phyloP scores from a whole-genome alignment of 2,329 filamentous ascomycete genomes.

The Penicillium sp. region DNA sequence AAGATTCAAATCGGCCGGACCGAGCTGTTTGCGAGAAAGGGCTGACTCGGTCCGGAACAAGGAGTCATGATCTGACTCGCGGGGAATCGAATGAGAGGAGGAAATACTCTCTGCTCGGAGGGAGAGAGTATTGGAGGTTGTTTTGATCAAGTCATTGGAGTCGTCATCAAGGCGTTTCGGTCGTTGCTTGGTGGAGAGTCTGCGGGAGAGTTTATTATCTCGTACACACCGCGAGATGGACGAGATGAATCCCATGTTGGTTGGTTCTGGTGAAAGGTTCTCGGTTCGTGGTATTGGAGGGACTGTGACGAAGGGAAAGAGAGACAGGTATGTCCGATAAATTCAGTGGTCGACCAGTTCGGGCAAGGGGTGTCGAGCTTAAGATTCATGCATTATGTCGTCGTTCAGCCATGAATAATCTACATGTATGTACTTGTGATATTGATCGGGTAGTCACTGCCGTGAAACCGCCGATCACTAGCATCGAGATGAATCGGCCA shows the following conservation, averaged over 20 bases:
- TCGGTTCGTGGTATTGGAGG: too few species aligned
- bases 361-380: constrained; percentile 9
- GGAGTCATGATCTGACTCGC: constrained; percentile 8
- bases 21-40: constrained; percentile 6
- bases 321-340: too few species aligned
- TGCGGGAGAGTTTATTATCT: constrained; percentile 14
- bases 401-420: too few species aligned
- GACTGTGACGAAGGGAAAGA: too few species aligned
- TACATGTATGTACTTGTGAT: too few species aligned
- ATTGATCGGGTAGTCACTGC: constrained; percentile 3
- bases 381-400: constrained; percentile 5
- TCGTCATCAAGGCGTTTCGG: constrained; percentile 16
- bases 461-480: constrained; percentile 9
- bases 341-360: not conserved
- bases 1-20: constrained; percentile 9
- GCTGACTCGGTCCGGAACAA: constrained; percentile 11
- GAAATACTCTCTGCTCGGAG: constrained; percentile 12
- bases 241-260: constrained; percentile 19
- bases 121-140: constrained; percentile 11
- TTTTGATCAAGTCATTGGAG: constrained; percentile 19
- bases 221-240: constrained; percentile 15
- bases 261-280: too few species aligned
- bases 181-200: constrained; percentile 13
- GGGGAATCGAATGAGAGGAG: constrained; percentile 14
- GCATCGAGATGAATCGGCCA: too few species aligned